phyloP scores from a whole-genome alignment of 1,284 basidiomycete species.

The Rugosomyces carneus region DNA sequence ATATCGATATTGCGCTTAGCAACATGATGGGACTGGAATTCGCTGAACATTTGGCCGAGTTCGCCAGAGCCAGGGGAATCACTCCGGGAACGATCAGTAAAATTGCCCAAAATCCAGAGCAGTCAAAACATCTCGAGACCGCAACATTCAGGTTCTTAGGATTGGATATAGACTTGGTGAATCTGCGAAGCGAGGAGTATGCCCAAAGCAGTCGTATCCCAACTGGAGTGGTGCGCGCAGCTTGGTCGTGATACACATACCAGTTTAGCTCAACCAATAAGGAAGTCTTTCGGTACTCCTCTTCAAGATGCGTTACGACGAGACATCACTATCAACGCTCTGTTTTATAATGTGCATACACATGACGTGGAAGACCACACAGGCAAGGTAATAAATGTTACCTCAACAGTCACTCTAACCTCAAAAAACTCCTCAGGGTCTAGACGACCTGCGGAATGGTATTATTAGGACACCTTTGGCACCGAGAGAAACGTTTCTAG shows the following conservation, averaged over 20 bases:
- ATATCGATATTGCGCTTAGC: conserved; percentile 91
- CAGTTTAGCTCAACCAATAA: background rate
- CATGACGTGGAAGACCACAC: conserved; percentile 89
- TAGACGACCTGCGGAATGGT: conserved; percentile 76
- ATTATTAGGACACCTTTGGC: conserved; percentile 88
- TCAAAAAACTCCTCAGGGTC: conserved; percentile 45
- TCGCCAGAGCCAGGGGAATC: conserved; percentile 50
- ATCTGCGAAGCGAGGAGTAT: conserved; percentile 91
- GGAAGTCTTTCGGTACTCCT: conserved; percentile 87
- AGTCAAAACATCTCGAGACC: conserved; percentile 98
- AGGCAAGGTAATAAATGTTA: conserved; percentile 44
- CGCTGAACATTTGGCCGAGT: conserved; percentile 75
- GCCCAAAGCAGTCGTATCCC: conserved; percentile 86
- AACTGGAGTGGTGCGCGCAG: conserved; percentile 66
- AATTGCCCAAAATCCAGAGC: conserved; percentile 93
- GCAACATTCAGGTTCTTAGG: conserved; percentile 85
- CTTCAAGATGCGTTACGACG: conserved; percentile 86
- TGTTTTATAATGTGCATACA: conserved; percentile 96
- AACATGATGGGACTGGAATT: conserved; percentile 90
- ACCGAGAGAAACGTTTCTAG: conserved; percentile 84
- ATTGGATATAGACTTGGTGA: conserved; percentile 91
- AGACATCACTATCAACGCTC: conserved; percentile 93
- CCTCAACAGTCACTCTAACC: background rate
- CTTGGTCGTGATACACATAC: background rate
- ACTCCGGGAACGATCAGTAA: conserved; percentile 62